These are phyloP conservation scores for Leishmania turanica DNA, from an alignment of 208 protist genomes.

Conservation along the genomic window DNA sequence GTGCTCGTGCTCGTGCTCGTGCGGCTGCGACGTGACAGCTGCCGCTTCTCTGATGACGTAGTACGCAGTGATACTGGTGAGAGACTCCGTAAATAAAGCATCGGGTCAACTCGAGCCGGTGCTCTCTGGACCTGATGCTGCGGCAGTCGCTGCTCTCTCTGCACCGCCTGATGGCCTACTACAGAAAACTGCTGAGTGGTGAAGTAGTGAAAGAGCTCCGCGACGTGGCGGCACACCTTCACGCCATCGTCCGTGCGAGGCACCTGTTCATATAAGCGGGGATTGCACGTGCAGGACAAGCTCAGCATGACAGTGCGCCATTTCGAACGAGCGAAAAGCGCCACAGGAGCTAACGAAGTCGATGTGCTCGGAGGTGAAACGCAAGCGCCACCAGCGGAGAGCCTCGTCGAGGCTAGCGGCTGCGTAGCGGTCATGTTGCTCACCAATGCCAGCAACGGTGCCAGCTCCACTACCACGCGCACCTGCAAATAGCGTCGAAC, in stretches of 20 bases:
- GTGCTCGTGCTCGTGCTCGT: neutral
- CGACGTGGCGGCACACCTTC: slow-evolving; percentile 76
- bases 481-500: slow-evolving; percentile 67
- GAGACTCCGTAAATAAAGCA: neutral
- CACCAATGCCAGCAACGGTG: slow-evolving; percentile 33
- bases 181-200: slow-evolving; percentile 36
- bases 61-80: neutral
- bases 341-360: neutral
- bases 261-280: slow-evolving; percentile 52
- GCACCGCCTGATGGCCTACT: neutral
- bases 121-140: slow-evolving; percentile 1
- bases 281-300: slow-evolving; percentile 67
- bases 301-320: slow-evolving; percentile 52
- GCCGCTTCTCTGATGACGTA: neutral
- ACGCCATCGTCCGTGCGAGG: slow-evolving; percentile 40
- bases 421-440: neutral
- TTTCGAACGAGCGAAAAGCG: slow-evolving; percentile 12
- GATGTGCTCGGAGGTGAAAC: neutral
- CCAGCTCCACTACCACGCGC: slow-evolving; percentile 41
- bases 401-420: neutral
- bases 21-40: neutral
- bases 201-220: slow-evolving; percentile 76
- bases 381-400: neutral
- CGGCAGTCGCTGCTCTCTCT: neutral
- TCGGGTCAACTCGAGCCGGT: neutral